phyloP scores from a whole-genome alignment of 768 basidiomycete species.

The Rhodotorula sphaerocarpa region DNA sequence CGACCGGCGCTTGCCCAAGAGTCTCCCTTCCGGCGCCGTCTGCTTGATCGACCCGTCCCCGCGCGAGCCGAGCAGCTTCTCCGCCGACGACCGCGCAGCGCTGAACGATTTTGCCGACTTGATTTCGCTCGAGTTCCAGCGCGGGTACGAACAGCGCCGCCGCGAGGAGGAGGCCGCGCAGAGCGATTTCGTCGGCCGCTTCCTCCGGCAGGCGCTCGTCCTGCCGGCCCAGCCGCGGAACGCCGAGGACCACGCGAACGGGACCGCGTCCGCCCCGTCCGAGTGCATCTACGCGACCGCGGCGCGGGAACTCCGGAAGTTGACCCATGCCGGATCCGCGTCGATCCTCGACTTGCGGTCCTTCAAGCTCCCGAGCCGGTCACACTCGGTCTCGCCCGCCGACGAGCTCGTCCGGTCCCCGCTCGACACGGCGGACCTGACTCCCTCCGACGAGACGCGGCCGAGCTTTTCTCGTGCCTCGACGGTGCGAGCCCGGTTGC shows the following conservation, averaged over 20 bases:
- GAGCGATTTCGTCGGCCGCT: constrained; percentile 11
- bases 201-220: constrained; percentile 25
- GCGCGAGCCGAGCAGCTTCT: background rate
- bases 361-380: background rate
- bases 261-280: background rate
- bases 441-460: too few relatives aligned
- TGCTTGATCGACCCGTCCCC: constrained; percentile 21
- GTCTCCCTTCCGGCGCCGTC: constrained; percentile 19
- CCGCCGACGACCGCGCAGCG: constrained; percentile 15
- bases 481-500: too few relatives aligned
- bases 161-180: constrained; percentile 19
- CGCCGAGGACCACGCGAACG: background rate
- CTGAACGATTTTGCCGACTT: constrained; percentile 23
- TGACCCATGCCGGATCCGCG: constrained; percentile 7
- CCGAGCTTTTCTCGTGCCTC: too few relatives aligned
- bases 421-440: too few relatives aligned
- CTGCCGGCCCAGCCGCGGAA: constrained; percentile 2
- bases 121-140: constrained; percentile 29
- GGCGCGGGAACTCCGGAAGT: constrained; percentile 1
- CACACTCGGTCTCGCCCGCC: too few relatives aligned
- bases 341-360: constrained; percentile 22
- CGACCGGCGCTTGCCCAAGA: background rate
- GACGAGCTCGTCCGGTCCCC: too few relatives aligned
- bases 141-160: constrained; percentile 24
- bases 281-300: constrained; percentile 6